phyloP scores from a whole-genome alignment of 305 asterid genomes.

The Striga hermonthica region DNA sequence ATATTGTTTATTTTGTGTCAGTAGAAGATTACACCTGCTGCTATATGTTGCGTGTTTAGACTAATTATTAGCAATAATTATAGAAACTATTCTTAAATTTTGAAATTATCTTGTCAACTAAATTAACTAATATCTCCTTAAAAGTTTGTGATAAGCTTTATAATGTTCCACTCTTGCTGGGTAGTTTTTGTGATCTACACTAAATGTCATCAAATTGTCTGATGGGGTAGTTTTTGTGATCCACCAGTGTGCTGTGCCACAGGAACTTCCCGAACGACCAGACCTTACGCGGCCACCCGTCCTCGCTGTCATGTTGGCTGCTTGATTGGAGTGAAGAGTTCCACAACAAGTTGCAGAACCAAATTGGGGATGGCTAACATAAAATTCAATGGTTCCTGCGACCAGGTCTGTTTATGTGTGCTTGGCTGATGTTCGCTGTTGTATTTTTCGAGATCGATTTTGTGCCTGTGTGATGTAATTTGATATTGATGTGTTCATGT shows the following conservation, averaged over 20 bases:
- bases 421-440: background rate
- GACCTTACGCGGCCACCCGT: no score
- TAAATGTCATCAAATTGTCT: no score
- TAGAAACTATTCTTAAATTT: background rate
- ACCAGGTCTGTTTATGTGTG: constrained; percentile 17
- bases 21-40: no score
- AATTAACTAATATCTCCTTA: background rate
- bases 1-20: constrained; percentile 2
- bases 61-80: background rate
- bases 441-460: constrained; percentile 3
- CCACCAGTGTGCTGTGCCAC: no score
- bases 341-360: no score
- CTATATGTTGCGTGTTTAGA: no score
- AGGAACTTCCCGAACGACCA: no score
- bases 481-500: constrained; percentile 6
- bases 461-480: constrained; percentile 24
- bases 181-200: background rate
- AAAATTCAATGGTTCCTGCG: no score
- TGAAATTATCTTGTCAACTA: background rate
- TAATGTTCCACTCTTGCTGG: background rate
- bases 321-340: no score
- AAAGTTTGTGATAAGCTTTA: background rate
- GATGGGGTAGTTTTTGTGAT: no score
- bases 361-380: no score
- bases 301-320: no score